Evolutionary conservation across 345 rosid genomes (phyloP), one percentile per base, ranked within the genome.

Genomic region (Zanthoxylum bungeanum): DNA sequence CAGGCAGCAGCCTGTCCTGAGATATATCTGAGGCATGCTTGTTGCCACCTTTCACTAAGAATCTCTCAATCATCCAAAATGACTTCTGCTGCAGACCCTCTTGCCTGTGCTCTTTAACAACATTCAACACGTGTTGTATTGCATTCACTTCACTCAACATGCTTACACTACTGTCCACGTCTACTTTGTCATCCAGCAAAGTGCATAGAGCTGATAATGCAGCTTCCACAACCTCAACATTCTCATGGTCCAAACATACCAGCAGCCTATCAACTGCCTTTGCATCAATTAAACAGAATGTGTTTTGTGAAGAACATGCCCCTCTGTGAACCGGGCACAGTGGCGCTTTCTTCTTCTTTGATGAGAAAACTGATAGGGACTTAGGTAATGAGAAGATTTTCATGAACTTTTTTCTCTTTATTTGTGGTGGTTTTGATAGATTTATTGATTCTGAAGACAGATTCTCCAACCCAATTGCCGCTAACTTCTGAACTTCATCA

Each of bases 271-370:
- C 86, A 62, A 92, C 88, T 30, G 91, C 93, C 59, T 86, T 90
- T 46, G 93, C 95, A n/a, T 92, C 92, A 19, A 94, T 80, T 77
- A 94, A 81, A 81, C 97, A 92, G 77, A 94, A 94, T 25, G 97
- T 92, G 69, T 70, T 78, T 74, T 86, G 82, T 22, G 97, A 83
- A 73, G 98, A 94, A 68, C 97, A 94, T 19, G 77, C 82, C 9
- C 98, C 98, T 75, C 86, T 81, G 81, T 94, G 98, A 68, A 94
- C 84, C 17, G 84, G 88, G 52, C 98, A 94, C 2, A 70, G 28
- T 25, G 78, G 78, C 52, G 65, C 19, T 33, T 39, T 81, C 75
- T 59, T 83, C 77, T 70, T 88, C 75, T 75, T 88, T 12, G 92
- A 71, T 72, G 88, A 80, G 50, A 84, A 67, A 34, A 78, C 67